Conservation (phyloP, 2,329 filamentous ascomycete species). For the Pyricularia pennisetigena region DNA sequence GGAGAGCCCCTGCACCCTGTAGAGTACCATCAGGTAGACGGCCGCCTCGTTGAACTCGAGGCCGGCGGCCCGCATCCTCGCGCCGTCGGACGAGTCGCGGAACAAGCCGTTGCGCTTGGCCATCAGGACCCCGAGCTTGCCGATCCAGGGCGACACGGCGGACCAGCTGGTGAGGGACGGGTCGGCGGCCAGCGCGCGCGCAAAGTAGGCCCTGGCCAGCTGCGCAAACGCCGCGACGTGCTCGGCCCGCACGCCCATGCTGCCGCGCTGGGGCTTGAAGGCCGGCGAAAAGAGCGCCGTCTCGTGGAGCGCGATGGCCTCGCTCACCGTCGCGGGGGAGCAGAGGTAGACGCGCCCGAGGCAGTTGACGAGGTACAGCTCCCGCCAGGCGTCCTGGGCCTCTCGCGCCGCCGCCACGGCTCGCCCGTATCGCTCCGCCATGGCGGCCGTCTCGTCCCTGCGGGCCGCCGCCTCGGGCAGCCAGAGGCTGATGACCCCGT, state of each 20-base stretch:
- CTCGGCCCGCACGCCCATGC: constrained; percentile 1
- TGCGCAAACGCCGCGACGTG: constrained; percentile 1
- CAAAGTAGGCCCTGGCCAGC: constrained; percentile 3
- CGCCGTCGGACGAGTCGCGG: not conserved
- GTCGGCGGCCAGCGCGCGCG: not conserved
- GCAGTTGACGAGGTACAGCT: constrained; percentile 4
- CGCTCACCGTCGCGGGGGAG: not conserved
- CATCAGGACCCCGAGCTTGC: not conserved
- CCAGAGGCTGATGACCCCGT: constrained; percentile 1
- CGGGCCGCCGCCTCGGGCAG: constrained; percentile 4
- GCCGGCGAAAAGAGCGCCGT: not conserved
- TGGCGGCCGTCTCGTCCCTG: not conserved
- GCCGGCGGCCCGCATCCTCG: not conserved
- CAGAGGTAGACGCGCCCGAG: constrained; percentile 1
- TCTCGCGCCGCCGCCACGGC: not conserved
- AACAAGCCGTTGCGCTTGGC: not conserved
- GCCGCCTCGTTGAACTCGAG: constrained; percentile 6
- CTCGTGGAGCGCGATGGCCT: not conserved
- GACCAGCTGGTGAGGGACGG: not conserved
- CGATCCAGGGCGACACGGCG: not conserved
- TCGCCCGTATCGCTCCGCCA: constrained; percentile 1
- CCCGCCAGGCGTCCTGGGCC: constrained; percentile 1
- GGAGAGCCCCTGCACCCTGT: not conserved
- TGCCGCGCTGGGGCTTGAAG: constrained; percentile 3
- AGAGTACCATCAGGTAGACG: constrained; percentile 1